These are phyloP conservation scores for Kazachstania viticola DNA, from an alignment of 805 yeast species.

Conservation along the genomic window DNA sequence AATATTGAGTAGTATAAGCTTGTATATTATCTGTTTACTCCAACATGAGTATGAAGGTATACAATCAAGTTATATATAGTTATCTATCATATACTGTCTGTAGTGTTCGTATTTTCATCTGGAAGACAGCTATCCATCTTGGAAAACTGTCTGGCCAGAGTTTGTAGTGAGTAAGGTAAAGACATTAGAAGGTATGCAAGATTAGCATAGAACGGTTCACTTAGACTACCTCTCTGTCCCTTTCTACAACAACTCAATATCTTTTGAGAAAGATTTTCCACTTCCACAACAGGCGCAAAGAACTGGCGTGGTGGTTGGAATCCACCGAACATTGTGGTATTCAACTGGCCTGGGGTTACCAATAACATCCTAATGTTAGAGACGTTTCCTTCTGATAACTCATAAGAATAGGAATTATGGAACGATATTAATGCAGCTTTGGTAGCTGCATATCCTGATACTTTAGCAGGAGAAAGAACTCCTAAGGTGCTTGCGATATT, in stretches of 20 bases:
- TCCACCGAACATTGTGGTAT: constrained; percentile 63
- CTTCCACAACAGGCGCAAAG: constrained; percentile 69
- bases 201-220: constrained; percentile 62
- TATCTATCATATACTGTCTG: too few relatives aligned
- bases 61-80: too few relatives aligned
- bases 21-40: too few relatives aligned
- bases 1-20: too few relatives aligned
- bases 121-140: constrained; percentile 52
- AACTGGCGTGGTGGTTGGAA: constrained; percentile 62
- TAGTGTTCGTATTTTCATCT: too few relatives aligned
- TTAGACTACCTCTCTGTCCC: constrained; percentile 63
- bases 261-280: constrained; percentile 41
- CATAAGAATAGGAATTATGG: constrained; percentile 69
- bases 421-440: constrained; percentile 78
- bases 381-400: constrained; percentile 37
- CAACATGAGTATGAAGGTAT: too few relatives aligned
- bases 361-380: constrained; percentile 57
- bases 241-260: constrained; percentile 42
- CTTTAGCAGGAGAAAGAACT: constrained; percentile 69
- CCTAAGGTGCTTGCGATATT: constrained; percentile 82
- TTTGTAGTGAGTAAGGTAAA: constrained; percentile 48
- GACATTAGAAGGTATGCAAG: constrained; percentile 58
- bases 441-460: constrained; percentile 78
- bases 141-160: constrained; percentile 35
- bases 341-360: constrained; percentile 76